Evolutionary conservation across 2,329 filamentous ascomycete species (phyloP), one percentile per base, ranked within the genome.

Genomic region (Aspergillus spinulosporus): DNA sequence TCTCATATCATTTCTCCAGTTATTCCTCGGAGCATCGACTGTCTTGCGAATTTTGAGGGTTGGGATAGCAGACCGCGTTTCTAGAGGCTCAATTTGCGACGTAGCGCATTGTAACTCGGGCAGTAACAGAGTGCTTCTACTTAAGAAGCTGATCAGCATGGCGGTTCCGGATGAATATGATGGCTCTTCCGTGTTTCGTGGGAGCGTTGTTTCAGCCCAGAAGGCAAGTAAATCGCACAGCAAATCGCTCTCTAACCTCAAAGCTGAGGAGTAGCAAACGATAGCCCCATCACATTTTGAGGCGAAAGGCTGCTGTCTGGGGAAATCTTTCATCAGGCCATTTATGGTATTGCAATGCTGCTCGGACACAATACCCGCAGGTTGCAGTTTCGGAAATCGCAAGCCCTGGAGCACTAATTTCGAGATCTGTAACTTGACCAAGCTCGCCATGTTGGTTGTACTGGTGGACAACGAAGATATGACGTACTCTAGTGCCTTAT

Each of bases 1-100:
- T 0, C 72, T 70, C 8, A 86, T 65, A 3, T 72, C 73, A 34
- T 72, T 62, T 59, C 76, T 76, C 83, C 83, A 86, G 57, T 83
- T 73, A 31, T 73, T 67, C 37, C 72, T 70, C 42, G 70, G 60
- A 49, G 57, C 37, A 56, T 66, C 12, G 62, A 48, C 29, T n/a
- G 56, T 52, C 3, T 65, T 58, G 12, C 45, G 52, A 12, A 45
- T 49, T 7, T 58, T 52, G 5, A 52, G 59, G 8, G 64, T 43
- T 6, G 49, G n/a, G 11, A 65, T 21, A 0, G 50, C 48, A 29
- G 49, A 40, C n/a, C 57, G 59, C 34, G 60, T 52, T 21, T 61
- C 52, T 5, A 55, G 47, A 26, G 60, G 43, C 1, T 55, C 55
- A 6, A 42, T 14, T 28, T 45, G 47, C 5, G 61, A 59, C 47